A percentile compares a stretch with the other conserved stretches of the same genome.
Evolutionary conservation across 2,329 filamentous ascomycete genomes (phyloP).

Genomic region (Phialemonium atrogriseum): DNA sequence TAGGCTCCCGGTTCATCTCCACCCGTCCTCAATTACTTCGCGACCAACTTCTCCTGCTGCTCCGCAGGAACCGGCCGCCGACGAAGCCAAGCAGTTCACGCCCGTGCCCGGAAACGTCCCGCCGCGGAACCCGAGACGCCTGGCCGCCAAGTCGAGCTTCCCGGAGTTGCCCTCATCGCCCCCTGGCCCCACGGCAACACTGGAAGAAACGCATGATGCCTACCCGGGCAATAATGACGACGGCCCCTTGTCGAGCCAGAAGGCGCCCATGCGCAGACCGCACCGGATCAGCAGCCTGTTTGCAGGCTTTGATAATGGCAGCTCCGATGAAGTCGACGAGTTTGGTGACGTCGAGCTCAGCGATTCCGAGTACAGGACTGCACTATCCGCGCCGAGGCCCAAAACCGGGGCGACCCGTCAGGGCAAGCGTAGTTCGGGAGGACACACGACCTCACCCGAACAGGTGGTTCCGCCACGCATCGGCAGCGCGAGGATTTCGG

Average conservation of each 20-base stretch:
- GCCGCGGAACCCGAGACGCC: conserved; percentile 51
- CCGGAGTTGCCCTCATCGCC: conserved; percentile 44
- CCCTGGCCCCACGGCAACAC: conserved; percentile 18
- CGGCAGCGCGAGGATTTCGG: conserved; percentile 16
- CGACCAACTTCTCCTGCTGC: conserved; percentile 46
- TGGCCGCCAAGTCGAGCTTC: conserved; percentile 36
- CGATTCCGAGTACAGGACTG: conserved; percentile 60
- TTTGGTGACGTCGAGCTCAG: conserved; percentile 53
- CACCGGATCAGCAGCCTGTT: conserved; percentile 79
- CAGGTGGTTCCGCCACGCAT: conserved; percentile 22
- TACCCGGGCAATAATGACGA: conserved; percentile 79
- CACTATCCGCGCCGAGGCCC: conserved; percentile 54
- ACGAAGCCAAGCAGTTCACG: conserved; percentile 37
- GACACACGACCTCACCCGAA: conserved; percentile 34
- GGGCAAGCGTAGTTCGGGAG: conserved; percentile 33
- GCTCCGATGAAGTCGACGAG: conserved; percentile 58
- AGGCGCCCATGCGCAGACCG: conserved; percentile 56
- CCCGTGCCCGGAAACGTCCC: conserved; percentile 46
- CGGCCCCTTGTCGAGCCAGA: conserved; percentile 56
- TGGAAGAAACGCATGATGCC: conserved; percentile 46
- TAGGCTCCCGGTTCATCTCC: conserved; percentile 67
- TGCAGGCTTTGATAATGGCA: conserved; percentile 69
- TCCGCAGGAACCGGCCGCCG: conserved; percentile 15
- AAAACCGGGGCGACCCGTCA: conserved; percentile 27
- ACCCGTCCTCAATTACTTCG: conserved; percentile 66